Conservation (phyloP, 2,329 filamentous ascomycete genomes). For the Fusarium duplospermum region DNA sequence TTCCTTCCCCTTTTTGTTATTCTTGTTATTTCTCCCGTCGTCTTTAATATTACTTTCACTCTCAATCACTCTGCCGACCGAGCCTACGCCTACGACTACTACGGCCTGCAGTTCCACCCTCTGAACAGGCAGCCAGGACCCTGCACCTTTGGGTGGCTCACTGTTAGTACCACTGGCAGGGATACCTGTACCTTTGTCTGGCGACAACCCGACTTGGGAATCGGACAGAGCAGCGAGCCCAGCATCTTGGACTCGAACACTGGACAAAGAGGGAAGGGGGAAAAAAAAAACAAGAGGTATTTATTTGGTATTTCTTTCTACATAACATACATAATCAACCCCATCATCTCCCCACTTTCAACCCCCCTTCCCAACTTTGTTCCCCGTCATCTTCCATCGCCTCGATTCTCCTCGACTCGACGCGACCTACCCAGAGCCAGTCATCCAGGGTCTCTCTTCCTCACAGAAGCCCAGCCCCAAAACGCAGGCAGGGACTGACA, state of each 20-base stretch:
- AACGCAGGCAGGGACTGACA: constrained; percentile 43
- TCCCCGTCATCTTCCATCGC: constrained; percentile 1
- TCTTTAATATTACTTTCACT: neutral
- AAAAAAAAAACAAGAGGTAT: neutral
- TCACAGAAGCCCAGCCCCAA: neutral
- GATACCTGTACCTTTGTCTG: constrained; percentile 5
- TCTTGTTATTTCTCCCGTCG: neutral
- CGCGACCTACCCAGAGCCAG: constrained; percentile 26
- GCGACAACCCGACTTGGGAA: constrained; percentile 5
- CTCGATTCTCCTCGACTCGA: neutral
- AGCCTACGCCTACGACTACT: neutral
- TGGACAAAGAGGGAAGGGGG: neutral
- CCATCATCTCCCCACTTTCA: neutral
- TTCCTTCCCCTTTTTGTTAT: neutral
- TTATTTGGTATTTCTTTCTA: neutral
- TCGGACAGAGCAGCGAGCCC: neutral
- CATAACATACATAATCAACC: neutral
- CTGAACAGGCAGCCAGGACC: constrained; percentile 19
- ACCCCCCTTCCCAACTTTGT: neutral
- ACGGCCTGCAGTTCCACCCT: neutral
- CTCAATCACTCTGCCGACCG: constrained; percentile 7
- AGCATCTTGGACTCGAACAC: neutral
- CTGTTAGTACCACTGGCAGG: constrained; percentile 10
- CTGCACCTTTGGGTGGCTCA: constrained; percentile 14
- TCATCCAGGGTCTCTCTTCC: constrained; percentile 29